Evolutionary conservation across 768 basidiomycete genomes (phyloP).

Genomic region (Hygrophoropsis aurantiaca): DNA sequence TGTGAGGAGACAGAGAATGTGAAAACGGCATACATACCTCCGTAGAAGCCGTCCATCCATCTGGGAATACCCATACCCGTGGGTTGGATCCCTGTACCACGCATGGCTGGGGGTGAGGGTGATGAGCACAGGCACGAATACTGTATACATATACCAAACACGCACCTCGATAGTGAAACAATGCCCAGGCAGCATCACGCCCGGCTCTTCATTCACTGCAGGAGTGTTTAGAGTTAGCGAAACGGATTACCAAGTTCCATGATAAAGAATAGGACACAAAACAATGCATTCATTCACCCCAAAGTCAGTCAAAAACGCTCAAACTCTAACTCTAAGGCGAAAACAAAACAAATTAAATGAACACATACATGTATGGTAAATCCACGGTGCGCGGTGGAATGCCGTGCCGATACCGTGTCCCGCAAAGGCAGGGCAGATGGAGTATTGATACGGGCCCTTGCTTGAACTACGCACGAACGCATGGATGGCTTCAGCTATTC

Average conservation of each 20-base stretch:
- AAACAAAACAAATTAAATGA: neutral
- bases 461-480: slow-evolving; percentile 38
- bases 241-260: too few species aligned
- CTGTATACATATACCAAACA: neutral
- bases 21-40: slow-evolving; percentile 46
- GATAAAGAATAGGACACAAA: too few species aligned
- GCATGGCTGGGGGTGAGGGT: neutral
- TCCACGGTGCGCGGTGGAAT: slow-evolving; percentile 85
- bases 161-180: slow-evolving; percentile 91
- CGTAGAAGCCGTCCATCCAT: slow-evolving; percentile 93
- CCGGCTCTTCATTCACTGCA: slow-evolving; percentile 83
- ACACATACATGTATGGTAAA: slow-evolving; percentile 68
- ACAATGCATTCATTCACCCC: too few species aligned
- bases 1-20: too few species aligned
- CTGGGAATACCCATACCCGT: slow-evolving; percentile 76
- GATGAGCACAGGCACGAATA: neutral
- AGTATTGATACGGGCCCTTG: slow-evolving; percentile 46
- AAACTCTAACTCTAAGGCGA: neutral
- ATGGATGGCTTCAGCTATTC: slow-evolving; percentile 73
- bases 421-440: slow-evolving; percentile 68
- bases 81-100: slow-evolving; percentile 45
- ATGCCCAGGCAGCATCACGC: slow-evolving; percentile 78
- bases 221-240: neutral
- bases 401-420: slow-evolving; percentile 86
- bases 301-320: too few species aligned